A percentile compares a stretch with the other conserved stretches of the same genome.
Conservation (phyloP, 2,329 filamentous ascomycete species). For the Seiridium unicorne region DNA sequence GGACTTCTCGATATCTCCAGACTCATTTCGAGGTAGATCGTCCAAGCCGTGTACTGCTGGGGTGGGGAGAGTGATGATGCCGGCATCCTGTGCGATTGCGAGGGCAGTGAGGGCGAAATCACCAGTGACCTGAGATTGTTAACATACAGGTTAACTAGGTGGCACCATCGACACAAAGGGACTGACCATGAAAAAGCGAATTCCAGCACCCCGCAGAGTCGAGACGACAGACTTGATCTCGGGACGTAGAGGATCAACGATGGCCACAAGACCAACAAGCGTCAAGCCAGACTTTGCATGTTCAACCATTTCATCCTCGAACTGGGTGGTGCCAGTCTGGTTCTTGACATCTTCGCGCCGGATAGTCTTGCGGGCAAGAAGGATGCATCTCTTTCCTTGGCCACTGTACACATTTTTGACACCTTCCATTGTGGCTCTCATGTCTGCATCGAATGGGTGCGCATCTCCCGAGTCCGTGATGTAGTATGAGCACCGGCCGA, state of each 20-base stretch:
- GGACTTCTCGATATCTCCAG: constrained; percentile 16
- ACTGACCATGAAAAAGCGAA: constrained; percentile 72
- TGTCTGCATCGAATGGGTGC: constrained; percentile 44
- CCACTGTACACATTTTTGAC: constrained; percentile 69
- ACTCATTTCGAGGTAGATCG: constrained; percentile 42
- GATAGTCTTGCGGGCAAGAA: constrained; percentile 62
- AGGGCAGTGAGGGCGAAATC: constrained; percentile 74
- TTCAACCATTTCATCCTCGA: constrained; percentile 56
- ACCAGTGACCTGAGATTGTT: constrained; percentile 57
- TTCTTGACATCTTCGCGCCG: constrained; percentile 35
- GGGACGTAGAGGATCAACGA: constrained; percentile 74
- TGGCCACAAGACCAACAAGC: constrained; percentile 72
- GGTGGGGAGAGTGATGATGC: constrained; percentile 60
- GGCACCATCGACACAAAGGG: background rate
- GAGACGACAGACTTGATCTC: constrained; percentile 68
- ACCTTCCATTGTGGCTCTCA: constrained; percentile 46
- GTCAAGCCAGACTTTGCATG: constrained; percentile 61
- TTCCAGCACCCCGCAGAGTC: constrained; percentile 67
- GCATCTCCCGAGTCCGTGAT: constrained; percentile 54
- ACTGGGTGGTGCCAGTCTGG: constrained; percentile 43
- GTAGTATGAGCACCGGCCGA: constrained; percentile 60
- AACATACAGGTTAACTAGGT: background rate
- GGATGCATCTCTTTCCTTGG: constrained; percentile 65
- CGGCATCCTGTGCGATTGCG: constrained; percentile 70
- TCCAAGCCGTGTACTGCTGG: constrained; percentile 50